Percentiles rank a stretch among this genome's conserved stretches.
phyloP scores from a whole-genome alignment of 2,329 filamentous ascomycete genomes.

The Ceratocystis huliohia region DNA sequence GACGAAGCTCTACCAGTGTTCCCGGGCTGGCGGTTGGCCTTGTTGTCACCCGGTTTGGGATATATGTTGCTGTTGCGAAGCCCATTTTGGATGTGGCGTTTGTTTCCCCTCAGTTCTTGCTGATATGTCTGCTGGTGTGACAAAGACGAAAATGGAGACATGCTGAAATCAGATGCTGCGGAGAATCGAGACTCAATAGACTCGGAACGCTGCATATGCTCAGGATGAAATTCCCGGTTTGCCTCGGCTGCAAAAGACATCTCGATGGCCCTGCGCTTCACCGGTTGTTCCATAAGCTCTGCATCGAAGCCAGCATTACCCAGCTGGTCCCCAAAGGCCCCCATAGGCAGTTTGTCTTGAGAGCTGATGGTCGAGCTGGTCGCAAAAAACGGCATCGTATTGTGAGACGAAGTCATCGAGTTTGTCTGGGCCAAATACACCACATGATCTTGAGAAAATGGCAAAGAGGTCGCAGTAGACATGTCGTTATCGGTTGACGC shows the following conservation, averaged over 20 bases:
- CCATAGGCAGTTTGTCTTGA: not conserved
- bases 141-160: not conserved
- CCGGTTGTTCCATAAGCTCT: not conserved
- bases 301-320: not conserved
- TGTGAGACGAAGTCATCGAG: not conserved
- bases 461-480: not conserved
- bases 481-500: not conserved
- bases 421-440: not conserved
- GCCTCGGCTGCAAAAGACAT: not conserved
- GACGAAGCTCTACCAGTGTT: not conserved
- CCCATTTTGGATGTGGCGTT: constrained; percentile 35
- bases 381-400: not conserved
- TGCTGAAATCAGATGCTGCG: not conserved
- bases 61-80: constrained; percentile 29
- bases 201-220: not conserved
- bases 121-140: not conserved
- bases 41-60: constrained; percentile 32
- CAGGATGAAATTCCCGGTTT: not conserved
- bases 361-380: not conserved
- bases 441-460: not conserved
- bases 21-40: not conserved
- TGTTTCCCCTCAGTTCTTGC: not conserved
- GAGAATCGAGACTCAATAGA: not conserved
- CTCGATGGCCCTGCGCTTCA: not conserved
- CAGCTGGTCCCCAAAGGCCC: not conserved